Conservation (phyloP, 805 yeast species). For the Schwanniomyces occidentalis region DNA sequence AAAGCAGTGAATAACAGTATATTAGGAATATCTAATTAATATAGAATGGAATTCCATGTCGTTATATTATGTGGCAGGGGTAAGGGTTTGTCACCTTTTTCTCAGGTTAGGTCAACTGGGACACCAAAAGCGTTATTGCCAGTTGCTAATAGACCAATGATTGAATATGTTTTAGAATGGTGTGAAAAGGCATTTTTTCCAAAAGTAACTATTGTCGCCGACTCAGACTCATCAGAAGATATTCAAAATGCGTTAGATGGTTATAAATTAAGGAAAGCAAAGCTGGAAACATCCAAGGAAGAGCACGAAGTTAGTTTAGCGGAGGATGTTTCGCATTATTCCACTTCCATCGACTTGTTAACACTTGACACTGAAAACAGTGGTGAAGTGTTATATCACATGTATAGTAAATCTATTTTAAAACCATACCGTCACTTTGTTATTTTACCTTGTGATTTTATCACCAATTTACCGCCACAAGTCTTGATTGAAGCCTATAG, state of each 20-base stretch:
- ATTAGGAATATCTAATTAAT: too few relatives aligned
- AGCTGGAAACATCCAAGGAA: conserved; percentile 12
- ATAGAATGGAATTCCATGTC: conserved; percentile 86
- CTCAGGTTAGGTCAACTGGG: conserved; percentile 61
- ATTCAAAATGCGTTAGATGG: conserved; percentile 50
- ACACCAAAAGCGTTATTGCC: conserved; percentile 85
- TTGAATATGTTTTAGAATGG: conserved; percentile 88
- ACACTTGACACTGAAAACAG: conserved; percentile 42
- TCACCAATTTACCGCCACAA: conserved; percentile 91
- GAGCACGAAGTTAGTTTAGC: conserved; percentile 12
- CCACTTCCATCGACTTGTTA: conserved; percentile 23
- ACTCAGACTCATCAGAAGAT: conserved; percentile 44
- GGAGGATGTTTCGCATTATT: conserved; percentile 15
- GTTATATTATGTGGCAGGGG: conserved; percentile 90
- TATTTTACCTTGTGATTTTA: conserved; percentile 90
- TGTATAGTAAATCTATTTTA: conserved; percentile 42
- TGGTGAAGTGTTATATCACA: conserved; percentile 58
- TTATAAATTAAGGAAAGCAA: conserved; percentile 43
- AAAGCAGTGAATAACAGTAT: neutral
- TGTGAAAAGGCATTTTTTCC: conserved; percentile 83
- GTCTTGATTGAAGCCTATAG: conserved; percentile 82
- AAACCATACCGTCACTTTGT: conserved; percentile 52
- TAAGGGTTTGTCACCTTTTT: conserved; percentile 66
- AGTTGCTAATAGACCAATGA: conserved; percentile 85
- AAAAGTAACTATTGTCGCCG: conserved; percentile 63